These are phyloP conservation scores for Nepenthes mirabilis DNA, from an alignment of 148 eudicot genomes.

Conservation along the genomic window DNA sequence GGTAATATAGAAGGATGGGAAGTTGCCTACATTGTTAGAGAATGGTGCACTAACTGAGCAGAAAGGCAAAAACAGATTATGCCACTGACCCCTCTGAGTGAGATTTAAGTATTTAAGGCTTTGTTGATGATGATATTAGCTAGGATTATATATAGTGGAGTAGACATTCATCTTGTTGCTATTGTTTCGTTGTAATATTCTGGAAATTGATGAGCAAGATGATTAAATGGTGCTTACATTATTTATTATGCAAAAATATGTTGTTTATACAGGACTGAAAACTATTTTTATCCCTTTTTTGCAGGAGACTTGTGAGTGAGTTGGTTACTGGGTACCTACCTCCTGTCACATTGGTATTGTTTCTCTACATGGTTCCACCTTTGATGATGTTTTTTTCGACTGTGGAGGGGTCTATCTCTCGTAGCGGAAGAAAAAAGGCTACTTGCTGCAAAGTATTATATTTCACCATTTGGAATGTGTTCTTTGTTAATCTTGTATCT, in stretches of 20 bases:
- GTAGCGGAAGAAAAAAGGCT: slow-evolving; percentile 80
- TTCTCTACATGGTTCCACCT: slow-evolving; percentile 66
- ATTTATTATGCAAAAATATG: not conserved
- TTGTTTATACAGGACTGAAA: not conserved
- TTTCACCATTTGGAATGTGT: slow-evolving; percentile 88
- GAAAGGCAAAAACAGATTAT: no score
- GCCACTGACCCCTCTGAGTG: no score
- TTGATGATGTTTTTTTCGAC: slow-evolving; percentile 75
- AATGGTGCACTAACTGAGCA: no score
- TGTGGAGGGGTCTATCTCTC: slow-evolving; percentile 82
- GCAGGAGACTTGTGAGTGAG: slow-evolving; percentile 41
- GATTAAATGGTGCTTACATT: no score
- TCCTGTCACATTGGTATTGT: slow-evolving; percentile 60
- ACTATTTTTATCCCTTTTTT: slow-evolving; percentile 1
- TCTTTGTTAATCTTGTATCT: slow-evolving; percentile 66
- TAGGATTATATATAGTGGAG: no score
- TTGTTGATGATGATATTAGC: no score
- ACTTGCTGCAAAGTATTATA: slow-evolving; percentile 67
- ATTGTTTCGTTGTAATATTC: no score
- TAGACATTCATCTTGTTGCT: no score
- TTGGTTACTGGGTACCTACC: slow-evolving; percentile 88
- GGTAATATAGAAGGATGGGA: no score
- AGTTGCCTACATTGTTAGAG: no score
- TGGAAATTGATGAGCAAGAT: no score
- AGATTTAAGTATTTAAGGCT: no score